Evolutionary conservation across 2,329 filamentous ascomycete genomes (phyloP).

Genomic region (Exophiala mesophila): DNA sequence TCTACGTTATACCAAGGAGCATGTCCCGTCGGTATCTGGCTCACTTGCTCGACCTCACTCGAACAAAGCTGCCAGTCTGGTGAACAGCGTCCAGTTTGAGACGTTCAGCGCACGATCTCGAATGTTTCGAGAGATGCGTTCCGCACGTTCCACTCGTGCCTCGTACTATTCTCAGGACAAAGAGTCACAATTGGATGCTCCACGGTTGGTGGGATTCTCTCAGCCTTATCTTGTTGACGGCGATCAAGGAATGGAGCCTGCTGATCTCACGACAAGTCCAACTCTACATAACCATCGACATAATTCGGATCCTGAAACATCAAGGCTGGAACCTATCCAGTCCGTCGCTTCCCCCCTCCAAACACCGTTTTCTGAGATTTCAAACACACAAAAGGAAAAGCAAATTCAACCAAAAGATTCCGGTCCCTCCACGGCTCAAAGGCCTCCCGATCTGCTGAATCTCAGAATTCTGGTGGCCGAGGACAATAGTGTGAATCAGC

Average conservation of each 20-base stretch:
- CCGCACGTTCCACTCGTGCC: slow-evolving; percentile 5
- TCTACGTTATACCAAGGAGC: slow-evolving; percentile 66
- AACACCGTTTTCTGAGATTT: background rate
- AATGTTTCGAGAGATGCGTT: slow-evolving; percentile 5
- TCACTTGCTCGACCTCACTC: slow-evolving; percentile 12
- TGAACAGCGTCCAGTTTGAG: slow-evolving; percentile 12
- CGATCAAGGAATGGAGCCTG: slow-evolving; percentile 4
- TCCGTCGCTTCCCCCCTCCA: slow-evolving; percentile 6
- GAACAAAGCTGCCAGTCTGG: slow-evolving; percentile 5
- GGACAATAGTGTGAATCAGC: slow-evolving; percentile 61
- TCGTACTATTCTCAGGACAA: slow-evolving; percentile 11
- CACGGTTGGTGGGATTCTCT: slow-evolving; percentile 75
- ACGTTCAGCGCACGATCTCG: slow-evolving; percentile 10
- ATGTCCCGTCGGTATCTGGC: slow-evolving; percentile 40
- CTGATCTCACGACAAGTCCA: background rate
- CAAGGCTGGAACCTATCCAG: slow-evolving; percentile 6
- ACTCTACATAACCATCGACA: background rate
- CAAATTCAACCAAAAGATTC: slow-evolving; percentile 50
- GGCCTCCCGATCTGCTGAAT: slow-evolving; percentile 31
- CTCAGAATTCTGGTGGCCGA: slow-evolving; percentile 80
- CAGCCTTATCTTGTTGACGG: slow-evolving; percentile 54
- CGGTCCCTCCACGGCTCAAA: slow-evolving; percentile 49
- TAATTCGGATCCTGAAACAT: background rate
- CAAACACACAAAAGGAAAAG: background rate
- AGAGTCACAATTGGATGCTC: slow-evolving; percentile 42